Base-by-base conservation (phyloP, 2,329 filamentous ascomycete genomes). In the Ceratocystis cubensis region DNA sequence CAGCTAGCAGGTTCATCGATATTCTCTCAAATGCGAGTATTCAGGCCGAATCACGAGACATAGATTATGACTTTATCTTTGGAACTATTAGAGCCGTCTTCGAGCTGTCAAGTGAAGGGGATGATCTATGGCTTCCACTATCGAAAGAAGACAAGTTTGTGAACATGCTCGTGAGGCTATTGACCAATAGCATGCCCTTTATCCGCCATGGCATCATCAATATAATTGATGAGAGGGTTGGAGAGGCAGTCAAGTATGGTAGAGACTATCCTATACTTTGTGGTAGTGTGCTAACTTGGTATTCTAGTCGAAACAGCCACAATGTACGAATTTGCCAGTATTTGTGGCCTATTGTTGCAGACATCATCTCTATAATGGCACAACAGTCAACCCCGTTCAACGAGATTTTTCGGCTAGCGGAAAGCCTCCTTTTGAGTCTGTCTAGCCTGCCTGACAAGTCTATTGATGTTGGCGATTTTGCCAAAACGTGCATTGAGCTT, bases 191-290 rank as follows among this genome's bases (percentile, higher is more conserved):
- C 69, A 70, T 72, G 73, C 70, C 77, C 72, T 65, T 69, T 44
- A 66, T 75, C 67, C 71, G 73, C 68, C 68, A 74, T 65, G 75
- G 75, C 3, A 69, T 78, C 17, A 71, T 76, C 15, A 76, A 75
- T 65, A 70, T 77, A 37, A 66, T 76, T 2, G 25, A 33, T 4
- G 61, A 63, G 28, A 50, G 20, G 6, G 30, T 20, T 10, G 44
- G 10, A 30, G 44, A 25, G n/a, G 28, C 25, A 13, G 5, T 17
- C 28, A 46, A 50, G 61, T 63, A 63, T 48, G 8, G 25, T 50
- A 10, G n/a, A 63, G 22, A 50, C 17, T 17, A 10, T 50, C 25
- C n/a, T 30, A 22, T 17, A 7, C 33, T 28, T n/a, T 2, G 25
- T 13, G 17, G 17, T 20, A 2, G n/a, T 2, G 13, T 45, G 44